Conservation (phyloP, 768 basidiomycete species). For the Thelephora ganbajun region DNA sequence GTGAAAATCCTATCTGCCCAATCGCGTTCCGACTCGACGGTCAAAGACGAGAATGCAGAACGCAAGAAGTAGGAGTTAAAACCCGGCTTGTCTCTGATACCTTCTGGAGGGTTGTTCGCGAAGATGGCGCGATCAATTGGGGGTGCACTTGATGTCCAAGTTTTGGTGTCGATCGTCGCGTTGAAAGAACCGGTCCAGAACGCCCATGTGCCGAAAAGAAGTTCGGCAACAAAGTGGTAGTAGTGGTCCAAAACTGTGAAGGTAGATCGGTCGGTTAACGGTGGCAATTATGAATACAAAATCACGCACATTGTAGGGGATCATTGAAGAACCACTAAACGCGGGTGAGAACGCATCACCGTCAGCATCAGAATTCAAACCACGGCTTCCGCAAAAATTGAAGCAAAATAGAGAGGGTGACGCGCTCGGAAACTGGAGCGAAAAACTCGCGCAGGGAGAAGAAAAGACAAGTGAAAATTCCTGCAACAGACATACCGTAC, state of each 20-base stretch:
- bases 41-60: conserved; percentile 54
- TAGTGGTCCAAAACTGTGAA: conserved; percentile 58
- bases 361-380: too few species aligned
- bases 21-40: conserved; percentile 54
- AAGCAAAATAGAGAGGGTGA: too few species aligned
- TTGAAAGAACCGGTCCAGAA: conserved; percentile 48
- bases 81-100: conserved; percentile 66
- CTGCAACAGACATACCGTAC: conserved; percentile 36
- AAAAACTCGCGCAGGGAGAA: neutral
- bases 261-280: neutral
- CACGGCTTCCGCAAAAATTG: too few species aligned
- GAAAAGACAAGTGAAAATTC: too few species aligned
- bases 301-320: conserved; percentile 37
- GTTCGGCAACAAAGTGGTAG: conserved; percentile 79
- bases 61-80: conserved; percentile 72
- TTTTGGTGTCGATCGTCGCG: conserved; percentile 8
- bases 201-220: conserved; percentile 62
- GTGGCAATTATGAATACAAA: neutral
- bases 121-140: conserved; percentile 60
- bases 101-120: conserved; percentile 35
- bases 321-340: conserved; percentile 36
- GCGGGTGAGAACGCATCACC: too few species aligned
- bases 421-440: neutral
- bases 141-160: conserved; percentile 26
- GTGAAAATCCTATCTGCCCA: conserved; percentile 49